Conservation (phyloP, 768 basidiomycete genomes). For the Leccinellum rugosiceps region DNA sequence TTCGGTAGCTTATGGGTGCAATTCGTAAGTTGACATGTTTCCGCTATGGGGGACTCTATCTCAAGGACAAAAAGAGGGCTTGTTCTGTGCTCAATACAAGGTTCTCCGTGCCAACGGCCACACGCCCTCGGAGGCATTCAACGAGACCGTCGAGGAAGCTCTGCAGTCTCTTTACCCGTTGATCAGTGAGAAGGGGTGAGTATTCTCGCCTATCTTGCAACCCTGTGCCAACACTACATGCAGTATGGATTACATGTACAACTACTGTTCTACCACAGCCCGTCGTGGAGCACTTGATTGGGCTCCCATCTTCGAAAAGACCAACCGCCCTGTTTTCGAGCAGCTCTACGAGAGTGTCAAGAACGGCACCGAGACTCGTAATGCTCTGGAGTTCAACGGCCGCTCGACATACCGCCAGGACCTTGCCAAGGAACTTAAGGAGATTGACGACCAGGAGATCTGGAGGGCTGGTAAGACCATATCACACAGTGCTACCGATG, state of each 20-base stretch:
- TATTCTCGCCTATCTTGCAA: neutral
- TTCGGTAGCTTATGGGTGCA: conserved; percentile 84
- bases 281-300: conserved; percentile 99
- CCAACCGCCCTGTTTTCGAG: conserved; percentile 94
- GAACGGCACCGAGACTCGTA: conserved; percentile 96
- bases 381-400: conserved; percentile 94
- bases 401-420: conserved; percentile 90
- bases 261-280: conserved; percentile 98
- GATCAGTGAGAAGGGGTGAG: conserved; percentile 90
- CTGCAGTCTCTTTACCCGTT: conserved; percentile 97
- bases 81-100: conserved; percentile 99
- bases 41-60: neutral
- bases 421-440: conserved; percentile 86
- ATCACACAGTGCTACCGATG: neutral
- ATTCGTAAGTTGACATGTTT: conserved; percentile 61
- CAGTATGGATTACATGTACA: conserved; percentile 99
- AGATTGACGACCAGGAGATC: conserved; percentile 98
- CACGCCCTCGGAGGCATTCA: conserved; percentile 97
- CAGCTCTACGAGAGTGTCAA: conserved; percentile 90
- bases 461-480: conserved; percentile 80
- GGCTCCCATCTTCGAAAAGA: conserved; percentile 95
- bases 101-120: conserved; percentile 96
- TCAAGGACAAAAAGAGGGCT: conserved; percentile 62
- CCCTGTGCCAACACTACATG: neutral
- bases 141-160: conserved; percentile 99